Evolutionary conservation across 805 yeast species (phyloP).

Genomic region (Kazachstania psychrophila): DNA sequence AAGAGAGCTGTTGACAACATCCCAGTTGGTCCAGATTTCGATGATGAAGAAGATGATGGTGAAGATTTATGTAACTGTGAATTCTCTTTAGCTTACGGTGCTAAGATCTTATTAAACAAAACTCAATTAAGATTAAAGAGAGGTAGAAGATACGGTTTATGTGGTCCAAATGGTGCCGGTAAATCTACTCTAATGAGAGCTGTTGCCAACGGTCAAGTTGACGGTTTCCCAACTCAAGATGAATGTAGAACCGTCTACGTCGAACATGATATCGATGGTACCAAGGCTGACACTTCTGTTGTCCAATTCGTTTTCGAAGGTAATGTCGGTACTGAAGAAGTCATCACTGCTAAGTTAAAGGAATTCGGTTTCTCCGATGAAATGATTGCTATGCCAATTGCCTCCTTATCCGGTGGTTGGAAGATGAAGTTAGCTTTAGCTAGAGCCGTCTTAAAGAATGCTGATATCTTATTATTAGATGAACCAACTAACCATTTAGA

Average conservation of each 20-base stretch:
- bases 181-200: conserved; percentile 98
- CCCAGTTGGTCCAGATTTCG: conserved; percentile 91
- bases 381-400: conserved; percentile 89
- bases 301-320: conserved; percentile 76
- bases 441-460: conserved; percentile 97
- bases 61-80: conserved; percentile 99
- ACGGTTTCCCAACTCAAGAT: conserved; percentile 99
- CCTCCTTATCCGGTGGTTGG: conserved; percentile 99
- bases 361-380: conserved; percentile 93
- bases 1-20: conserved; percentile 95
- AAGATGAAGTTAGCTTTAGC: conserved; percentile 99
- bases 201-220: conserved; percentile 96
- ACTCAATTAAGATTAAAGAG: conserved; percentile 98
- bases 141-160: conserved; percentile 98
- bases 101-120: conserved; percentile 98
- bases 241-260: conserved; percentile 99
- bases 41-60: conserved; percentile 97
- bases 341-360: conserved; percentile 60
- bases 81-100: conserved; percentile 99
- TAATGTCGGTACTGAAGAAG: conserved; percentile 68
- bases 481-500: conserved; percentile 99
- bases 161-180: conserved; percentile 99
- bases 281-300: conserved; percentile 93
- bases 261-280: conserved; percentile 98
- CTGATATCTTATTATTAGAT: conserved; percentile 94